phyloP scores from a whole-genome alignment of 176 grass and related monocot species.

The Aegilops sharonensis region DNA sequence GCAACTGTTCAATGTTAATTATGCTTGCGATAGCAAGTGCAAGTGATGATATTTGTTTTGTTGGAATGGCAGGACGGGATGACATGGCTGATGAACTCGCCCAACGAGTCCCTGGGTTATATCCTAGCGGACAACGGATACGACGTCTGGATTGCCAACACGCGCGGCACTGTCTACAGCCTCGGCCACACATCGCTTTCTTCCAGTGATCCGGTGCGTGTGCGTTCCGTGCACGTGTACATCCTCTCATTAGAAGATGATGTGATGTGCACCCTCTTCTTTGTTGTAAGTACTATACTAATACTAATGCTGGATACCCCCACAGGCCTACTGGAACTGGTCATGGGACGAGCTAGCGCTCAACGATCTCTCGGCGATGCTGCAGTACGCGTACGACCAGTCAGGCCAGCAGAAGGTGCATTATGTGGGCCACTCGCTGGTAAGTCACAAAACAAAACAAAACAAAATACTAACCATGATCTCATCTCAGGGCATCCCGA shows the following conservation, averaged over 20 bases:
- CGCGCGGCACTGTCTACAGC: conserved; percentile 52
- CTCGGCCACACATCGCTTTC: conserved; percentile 43
- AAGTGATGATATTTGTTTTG: not conserved
- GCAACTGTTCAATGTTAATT: not conserved
- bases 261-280: too few relatives aligned
- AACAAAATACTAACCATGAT: too few relatives aligned
- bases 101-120: conserved; percentile 47
- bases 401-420: conserved; percentile 40
- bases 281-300: too few relatives aligned
- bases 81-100: conserved; percentile 56
- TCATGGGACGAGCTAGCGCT: conserved; percentile 59
- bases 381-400: conserved; percentile 38
- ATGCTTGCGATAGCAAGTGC: too few relatives aligned
- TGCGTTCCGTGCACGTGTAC: not conserved
- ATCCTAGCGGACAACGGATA: conserved; percentile 55
- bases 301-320: not conserved
- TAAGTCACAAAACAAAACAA: not conserved
- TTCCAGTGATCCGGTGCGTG: conserved; percentile 28
- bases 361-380: conserved; percentile 43
- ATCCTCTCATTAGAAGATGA: not conserved
- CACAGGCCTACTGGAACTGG: conserved; percentile 59
- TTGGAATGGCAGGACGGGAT: conserved; percentile 43
- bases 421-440: conserved; percentile 59
- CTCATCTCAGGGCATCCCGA: too few relatives aligned
- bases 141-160: conserved; percentile 67